These are phyloP conservation scores for Escovopsis sp. DNA, from an alignment of 2,329 filamentous ascomycete genomes.

Conservation along the genomic window DNA sequence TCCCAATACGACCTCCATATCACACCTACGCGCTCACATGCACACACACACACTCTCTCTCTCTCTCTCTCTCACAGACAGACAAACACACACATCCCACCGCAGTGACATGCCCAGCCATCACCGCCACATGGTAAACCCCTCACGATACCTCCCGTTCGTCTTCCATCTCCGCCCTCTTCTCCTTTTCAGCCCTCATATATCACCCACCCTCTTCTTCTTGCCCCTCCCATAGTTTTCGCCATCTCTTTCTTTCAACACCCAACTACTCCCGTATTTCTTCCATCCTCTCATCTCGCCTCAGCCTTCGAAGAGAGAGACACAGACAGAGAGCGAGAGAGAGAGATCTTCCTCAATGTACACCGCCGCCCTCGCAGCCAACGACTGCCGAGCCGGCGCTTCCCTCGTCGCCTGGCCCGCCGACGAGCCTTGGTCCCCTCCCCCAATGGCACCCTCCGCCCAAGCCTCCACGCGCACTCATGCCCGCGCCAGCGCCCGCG, in stretches of 20 bases:
- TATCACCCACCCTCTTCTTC: background rate
- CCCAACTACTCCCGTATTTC: no score
- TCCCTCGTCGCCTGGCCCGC: conserved; percentile 15
- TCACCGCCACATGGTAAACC: no score
- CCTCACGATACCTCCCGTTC: no score
- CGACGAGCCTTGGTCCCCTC: conserved; percentile 11
- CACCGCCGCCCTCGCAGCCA: conserved; percentile 12
- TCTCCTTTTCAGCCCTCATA: background rate
- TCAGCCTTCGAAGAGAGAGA: background rate
- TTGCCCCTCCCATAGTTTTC: background rate
- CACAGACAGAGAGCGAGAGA: background rate
- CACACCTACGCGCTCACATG: no score
- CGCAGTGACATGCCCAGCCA: no score
- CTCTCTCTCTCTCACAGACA: no score
- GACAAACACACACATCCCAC: no score
- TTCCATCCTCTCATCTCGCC: background rate
- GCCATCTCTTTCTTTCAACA: background rate
- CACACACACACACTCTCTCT: no score
- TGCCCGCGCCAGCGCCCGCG: background rate
- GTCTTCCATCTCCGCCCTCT: no score
- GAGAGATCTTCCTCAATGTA: conserved; percentile 5
- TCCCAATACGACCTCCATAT: no score
- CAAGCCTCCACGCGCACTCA: background rate
- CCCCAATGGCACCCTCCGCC: background rate
- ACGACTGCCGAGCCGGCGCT: conserved; percentile 11